phyloP scores from a whole-genome alignment of 1,284 basidiomycete species.

The Ceratobasidium papillatum region DNA sequence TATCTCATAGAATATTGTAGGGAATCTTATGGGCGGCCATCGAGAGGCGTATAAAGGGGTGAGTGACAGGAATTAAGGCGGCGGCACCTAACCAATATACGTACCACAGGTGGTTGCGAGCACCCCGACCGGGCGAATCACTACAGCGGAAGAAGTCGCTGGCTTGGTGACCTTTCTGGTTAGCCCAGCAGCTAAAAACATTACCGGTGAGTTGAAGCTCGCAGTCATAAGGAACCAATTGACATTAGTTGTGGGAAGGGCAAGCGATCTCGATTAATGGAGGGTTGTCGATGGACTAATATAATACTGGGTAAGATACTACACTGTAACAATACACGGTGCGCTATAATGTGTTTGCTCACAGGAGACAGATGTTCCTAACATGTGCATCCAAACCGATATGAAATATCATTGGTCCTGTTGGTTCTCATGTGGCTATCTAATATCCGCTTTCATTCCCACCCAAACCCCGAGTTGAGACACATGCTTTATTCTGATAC shows the following conservation, averaged over 20 bases:
- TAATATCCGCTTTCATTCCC: no score
- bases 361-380: no score
- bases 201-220: slow-evolving; percentile 36
- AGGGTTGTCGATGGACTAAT: no score
- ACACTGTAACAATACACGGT: no score
- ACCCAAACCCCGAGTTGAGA: not conserved
- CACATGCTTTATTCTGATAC: not conserved
- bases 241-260: no score
- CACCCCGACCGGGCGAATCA: slow-evolving; percentile 3
- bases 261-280: no score
- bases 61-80: not conserved
- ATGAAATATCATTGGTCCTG: no score
- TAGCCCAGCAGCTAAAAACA: slow-evolving; percentile 19
- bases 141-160: slow-evolving; percentile 29
- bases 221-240: no score
- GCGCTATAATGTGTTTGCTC: no score
- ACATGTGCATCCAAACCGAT: no score
- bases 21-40: slow-evolving; percentile 4
- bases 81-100: not conserved
- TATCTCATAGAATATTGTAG: not conserved
- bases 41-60: not conserved
- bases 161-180: slow-evolving; percentile 22
- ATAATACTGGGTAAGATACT: no score
- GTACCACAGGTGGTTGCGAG: not conserved
- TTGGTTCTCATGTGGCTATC: no score